Percentiles rank a stretch among this genome's conserved stretches.
phyloP scores from a whole-genome alignment of 345 rosid species.

The Eucalyptus paniculata region DNA sequence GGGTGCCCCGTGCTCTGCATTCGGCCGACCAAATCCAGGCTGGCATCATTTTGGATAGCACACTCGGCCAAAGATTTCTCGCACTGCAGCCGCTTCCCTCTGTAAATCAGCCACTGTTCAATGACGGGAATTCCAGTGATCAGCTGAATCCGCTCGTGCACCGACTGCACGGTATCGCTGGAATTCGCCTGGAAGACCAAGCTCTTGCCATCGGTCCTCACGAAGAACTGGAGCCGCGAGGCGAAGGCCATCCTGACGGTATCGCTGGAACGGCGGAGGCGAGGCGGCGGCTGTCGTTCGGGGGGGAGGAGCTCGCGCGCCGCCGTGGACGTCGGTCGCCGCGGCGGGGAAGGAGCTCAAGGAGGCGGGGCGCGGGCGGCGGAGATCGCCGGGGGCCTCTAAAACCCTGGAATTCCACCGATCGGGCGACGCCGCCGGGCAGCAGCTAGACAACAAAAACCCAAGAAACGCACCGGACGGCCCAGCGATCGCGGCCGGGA shows the following conservation, averaged over 20 bases:
- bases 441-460: too few species aligned
- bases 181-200: conserved; percentile 54
- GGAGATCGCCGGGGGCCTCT: too few species aligned
- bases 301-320: background rate
- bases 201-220: conserved; percentile 50
- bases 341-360: too few species aligned
- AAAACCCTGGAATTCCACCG: too few species aligned
- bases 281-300: background rate
- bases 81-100: conserved; percentile 66
- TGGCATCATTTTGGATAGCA: conserved; percentile 55
- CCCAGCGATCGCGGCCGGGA: too few species aligned
- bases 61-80: conserved; percentile 62
- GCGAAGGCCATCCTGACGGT: background rate
- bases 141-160: conserved; percentile 36
- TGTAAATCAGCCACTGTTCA: conserved; percentile 58
- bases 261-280: too few species aligned
- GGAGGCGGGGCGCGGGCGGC: too few species aligned
- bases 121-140: conserved; percentile 50
- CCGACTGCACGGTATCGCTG: conserved; percentile 45
- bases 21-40: conserved; percentile 56
- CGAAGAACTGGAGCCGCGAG: conserved; percentile 53
- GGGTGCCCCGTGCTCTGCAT: conserved; percentile 69
- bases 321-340: background rate
- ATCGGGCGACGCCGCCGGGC: too few species aligned
- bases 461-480: too few species aligned